A percentile compares a stretch with the other conserved stretches of the same genome.
phyloP scores from a whole-genome alignment of 2,329 filamentous ascomycete genomes.

The Aspergillus fijiensis region DNA sequence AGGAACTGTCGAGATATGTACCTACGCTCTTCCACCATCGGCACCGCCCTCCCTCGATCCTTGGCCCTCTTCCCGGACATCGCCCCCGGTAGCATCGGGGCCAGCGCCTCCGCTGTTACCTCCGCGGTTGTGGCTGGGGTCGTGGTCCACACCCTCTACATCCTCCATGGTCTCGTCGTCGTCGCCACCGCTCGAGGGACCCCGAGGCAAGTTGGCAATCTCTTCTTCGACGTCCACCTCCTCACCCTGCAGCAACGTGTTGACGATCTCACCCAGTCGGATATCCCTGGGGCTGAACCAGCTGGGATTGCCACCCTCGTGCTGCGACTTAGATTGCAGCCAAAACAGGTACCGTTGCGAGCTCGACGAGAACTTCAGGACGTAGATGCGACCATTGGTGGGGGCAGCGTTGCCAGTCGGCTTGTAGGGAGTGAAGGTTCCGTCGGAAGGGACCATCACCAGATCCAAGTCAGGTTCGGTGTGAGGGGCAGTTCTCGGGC shows the following conservation, averaged over 20 bases:
- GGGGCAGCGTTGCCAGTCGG: conserved; percentile 62
- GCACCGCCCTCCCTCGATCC: conserved; percentile 87
- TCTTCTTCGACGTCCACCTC: conserved; percentile 77
- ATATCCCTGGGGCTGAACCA: conserved; percentile 83
- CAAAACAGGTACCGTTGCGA: conserved; percentile 92
- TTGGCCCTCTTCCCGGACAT: conserved; percentile 86
- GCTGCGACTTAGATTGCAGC: conserved; percentile 88
- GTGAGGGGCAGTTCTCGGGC: conserved; percentile 69
- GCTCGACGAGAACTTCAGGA: conserved; percentile 89
- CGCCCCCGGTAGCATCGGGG: conserved; percentile 82
- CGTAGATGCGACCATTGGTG: conserved; percentile 84
- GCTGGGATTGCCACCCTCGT: conserved; percentile 65
- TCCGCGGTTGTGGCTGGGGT: conserved; percentile 57
- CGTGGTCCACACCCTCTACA: conserved; percentile 62
- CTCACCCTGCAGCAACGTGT: conserved; percentile 81
- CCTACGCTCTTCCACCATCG: conserved; percentile 99
- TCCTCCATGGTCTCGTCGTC: conserved; percentile 79
- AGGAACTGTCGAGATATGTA: conserved; percentile 51
- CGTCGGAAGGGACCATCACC: conserved; percentile 89
- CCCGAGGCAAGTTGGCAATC: conserved; percentile 62
- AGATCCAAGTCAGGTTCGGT: conserved; percentile 80
- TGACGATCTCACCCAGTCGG: conserved; percentile 84
- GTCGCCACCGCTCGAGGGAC: conserved; percentile 51
- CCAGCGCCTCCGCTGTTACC: conserved; percentile 77
- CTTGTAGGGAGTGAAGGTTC: conserved; percentile 80